Evolutionary conservation across 192 early-diverging fungal species (phyloP).

Genomic region (Coemansia biformis): DNA sequence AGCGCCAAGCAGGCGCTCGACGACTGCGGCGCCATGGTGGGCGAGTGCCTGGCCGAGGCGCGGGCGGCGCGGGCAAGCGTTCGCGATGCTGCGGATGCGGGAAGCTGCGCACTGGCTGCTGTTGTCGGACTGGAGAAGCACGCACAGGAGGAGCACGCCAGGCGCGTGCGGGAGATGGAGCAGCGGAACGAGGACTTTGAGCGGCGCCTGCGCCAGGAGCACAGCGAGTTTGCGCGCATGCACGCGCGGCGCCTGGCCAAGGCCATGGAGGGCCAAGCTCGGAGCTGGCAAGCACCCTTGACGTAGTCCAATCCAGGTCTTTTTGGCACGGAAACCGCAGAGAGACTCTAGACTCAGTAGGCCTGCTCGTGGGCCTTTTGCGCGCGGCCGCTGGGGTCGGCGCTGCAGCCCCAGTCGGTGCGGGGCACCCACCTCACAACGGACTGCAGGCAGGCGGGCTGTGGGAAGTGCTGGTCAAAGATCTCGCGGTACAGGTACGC

Average conservation of each 20-base stretch:
- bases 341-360: conserved; percentile 9
- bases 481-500: conserved; percentile 90
- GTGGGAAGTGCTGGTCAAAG: conserved; percentile 93
- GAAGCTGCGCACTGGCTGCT: background rate
- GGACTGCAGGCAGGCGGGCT: conserved; percentile 79
- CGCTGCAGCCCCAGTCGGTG: conserved; percentile 96
- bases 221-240: conserved; percentile 22
- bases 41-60: background rate
- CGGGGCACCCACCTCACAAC: conserved; percentile 96
- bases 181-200: conserved; percentile 15
- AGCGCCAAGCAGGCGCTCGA: background rate
- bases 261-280: conserved; percentile 8
- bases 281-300: too few relatives aligned
- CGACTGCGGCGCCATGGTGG: background rate
- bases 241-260: conserved; percentile 23
- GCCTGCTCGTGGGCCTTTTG: conserved; percentile 78
- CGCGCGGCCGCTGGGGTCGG: conserved; percentile 96
- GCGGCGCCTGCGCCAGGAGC: conserved; percentile 10
- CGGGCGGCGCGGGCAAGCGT: background rate
- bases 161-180: conserved; percentile 6
- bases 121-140: background rate
- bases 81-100: background rate
- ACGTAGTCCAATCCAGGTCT: background rate
- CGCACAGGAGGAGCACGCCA: background rate
- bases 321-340: background rate